These are phyloP conservation scores for Globisporangium carolinianum DNA, from an alignment of 352 stramenopile genomes.

Conservation along the genomic window DNA sequence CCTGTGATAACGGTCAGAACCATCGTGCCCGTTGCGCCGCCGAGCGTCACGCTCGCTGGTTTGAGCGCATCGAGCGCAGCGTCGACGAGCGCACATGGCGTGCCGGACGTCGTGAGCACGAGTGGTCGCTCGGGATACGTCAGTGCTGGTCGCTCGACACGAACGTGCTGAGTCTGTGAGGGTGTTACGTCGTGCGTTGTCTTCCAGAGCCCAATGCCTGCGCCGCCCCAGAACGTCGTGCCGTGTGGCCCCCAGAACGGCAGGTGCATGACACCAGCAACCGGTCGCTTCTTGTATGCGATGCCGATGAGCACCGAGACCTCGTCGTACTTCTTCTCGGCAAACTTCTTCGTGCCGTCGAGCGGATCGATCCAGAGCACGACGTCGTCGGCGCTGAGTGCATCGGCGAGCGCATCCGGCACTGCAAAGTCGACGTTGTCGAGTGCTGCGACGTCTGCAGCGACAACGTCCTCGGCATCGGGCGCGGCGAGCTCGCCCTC, in stretches of 20 bases:
- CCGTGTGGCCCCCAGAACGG: conserved; percentile 49
- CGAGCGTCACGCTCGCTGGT: conserved; percentile 30
- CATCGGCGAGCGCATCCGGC: conserved; percentile 11
- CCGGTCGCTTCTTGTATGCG: conserved; percentile 50
- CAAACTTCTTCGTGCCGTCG: conserved; percentile 76
- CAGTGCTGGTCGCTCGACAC: conserved; percentile 14
- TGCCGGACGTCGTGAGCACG: conserved; percentile 52
- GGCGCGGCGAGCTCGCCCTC: conserved; percentile 57
- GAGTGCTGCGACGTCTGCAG: conserved; percentile 31
- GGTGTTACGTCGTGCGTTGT: conserved; percentile 24
- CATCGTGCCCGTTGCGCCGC: conserved; percentile 68
- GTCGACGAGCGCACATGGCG: conserved; percentile 42
- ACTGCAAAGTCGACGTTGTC: conserved; percentile 13
- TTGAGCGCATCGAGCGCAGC: conserved; percentile 27
- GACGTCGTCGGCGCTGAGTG: conserved; percentile 36
- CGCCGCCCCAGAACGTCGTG: conserved; percentile 61
- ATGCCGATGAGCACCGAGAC: conserved; percentile 76
- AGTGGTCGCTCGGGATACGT: conserved; percentile 33
- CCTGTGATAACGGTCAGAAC: conserved; percentile 58
- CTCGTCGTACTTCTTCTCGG: conserved; percentile 60
- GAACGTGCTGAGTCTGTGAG: conserved; percentile 18
- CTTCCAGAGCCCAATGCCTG: conserved; percentile 42
- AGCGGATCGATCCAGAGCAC: conserved; percentile 77
- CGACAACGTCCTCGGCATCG: conserved; percentile 33
- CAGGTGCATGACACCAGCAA: conserved; percentile 67